Evolutionary conservation across 2,329 filamentous ascomycete genomes (phyloP), one percentile per base, ranked within the genome.

Genomic region (Erysiphe pulchra): DNA sequence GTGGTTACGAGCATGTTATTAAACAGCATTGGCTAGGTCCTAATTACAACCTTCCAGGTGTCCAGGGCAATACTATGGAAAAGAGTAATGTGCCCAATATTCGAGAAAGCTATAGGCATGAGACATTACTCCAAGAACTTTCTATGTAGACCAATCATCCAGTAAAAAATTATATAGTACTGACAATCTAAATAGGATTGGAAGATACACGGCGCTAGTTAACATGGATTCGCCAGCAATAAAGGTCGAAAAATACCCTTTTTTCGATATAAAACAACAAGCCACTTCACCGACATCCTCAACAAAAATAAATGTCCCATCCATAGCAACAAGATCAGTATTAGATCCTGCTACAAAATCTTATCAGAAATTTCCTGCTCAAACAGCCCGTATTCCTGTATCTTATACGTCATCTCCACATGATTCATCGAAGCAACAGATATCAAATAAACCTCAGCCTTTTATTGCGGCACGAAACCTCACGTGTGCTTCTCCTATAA

Each of bases 1-100:
- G 84, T 59, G 90, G 90, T 7, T 98, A 92, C 57, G 90, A 98
- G 59, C 68, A 80, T 54, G 71, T 76, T 12, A 68, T 95, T 55
- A 98, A 98, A 63, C 76, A 86, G 57, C 75, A 85, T 60, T 98
- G 87, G 87, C 66, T 98, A 4, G 90, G 90, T 2, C 66, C 70
- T 31, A 73, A 81, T 51, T 95, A 78, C 59, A 68, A 80, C 56
- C 64, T 79, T 36, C 80, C 82, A 0, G 90, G 90, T 2, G 77
- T 81, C 34, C 69, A 71, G 46, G 90, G 90, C 13, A 98, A 98
- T 53, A 78, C 79, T 51, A 90, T 95, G 71, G 80, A 80, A 45
- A 94, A 95, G 63, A 93, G 84, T 48, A 98, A 98, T 58, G 83
- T 98, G 8, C 90, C 90, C 2, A 84, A 94, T 60, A 80, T 93